Conservation (phyloP, 306 rosid species). For the Corylus americana region DNA sequence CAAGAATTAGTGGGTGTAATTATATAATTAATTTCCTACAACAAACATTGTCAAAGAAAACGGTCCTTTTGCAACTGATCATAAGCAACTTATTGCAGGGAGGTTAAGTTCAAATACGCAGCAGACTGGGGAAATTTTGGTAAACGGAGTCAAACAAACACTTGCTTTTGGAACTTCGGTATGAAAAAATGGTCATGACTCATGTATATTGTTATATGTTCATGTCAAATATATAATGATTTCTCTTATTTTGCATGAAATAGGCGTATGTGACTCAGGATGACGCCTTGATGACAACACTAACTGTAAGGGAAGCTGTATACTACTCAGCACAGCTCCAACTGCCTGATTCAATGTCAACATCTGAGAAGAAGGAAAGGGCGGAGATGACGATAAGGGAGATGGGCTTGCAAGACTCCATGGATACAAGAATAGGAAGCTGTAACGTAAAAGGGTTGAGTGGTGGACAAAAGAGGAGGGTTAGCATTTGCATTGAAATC, state of each 20-base stretch:
- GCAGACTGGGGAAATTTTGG: constrained; percentile 50
- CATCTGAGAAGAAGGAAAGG: constrained; percentile 54
- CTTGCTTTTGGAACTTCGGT: constrained; percentile 66
- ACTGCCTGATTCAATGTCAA: constrained; percentile 58
- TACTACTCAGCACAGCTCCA: constrained; percentile 68
- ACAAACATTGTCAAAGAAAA: no score
- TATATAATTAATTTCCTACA: no score
- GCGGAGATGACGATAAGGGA: constrained; percentile 52
- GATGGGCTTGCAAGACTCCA: constrained; percentile 64
- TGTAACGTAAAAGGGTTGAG: constrained; percentile 50
- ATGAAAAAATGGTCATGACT: neutral
- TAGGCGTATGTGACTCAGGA: constrained; percentile 77
- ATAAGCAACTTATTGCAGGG: constrained; percentile 36
- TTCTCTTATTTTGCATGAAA: neutral
- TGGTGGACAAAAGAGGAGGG: constrained; percentile 73
- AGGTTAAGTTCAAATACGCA: constrained; percentile 45
- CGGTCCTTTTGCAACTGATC: neutral
- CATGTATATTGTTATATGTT: no score
- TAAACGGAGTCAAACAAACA: constrained; percentile 55
- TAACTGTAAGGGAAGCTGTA: constrained; percentile 54
- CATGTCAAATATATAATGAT: no score
- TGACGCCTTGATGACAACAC: constrained; percentile 52
- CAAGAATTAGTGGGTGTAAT: no score
- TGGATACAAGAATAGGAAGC: constrained; percentile 69
- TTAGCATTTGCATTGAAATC: constrained; percentile 74